Base-by-base conservation (phyloP, 441 rosid species). In the Erodium moschatum region DNA sequence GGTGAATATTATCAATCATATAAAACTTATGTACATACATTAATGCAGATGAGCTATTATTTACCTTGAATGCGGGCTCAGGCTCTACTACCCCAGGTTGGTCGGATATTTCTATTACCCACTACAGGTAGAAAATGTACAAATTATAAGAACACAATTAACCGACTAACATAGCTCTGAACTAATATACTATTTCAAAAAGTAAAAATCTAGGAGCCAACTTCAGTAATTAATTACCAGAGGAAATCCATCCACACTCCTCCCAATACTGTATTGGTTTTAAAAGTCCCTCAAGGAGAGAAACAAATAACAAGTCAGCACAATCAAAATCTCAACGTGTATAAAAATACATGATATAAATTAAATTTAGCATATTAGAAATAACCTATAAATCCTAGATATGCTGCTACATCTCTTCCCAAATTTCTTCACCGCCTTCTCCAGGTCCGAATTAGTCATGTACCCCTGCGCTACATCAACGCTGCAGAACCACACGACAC, bases 71-170 rank as follows among this genome's bases (percentile, higher is more conserved):
- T 58, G 98, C 96, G 78, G 97, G 98, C 80, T 94, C 86, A 69
- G 89, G 85, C 83, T 94, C 97, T 78, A 81, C 85, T 74, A 75
- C 77, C 31, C 97, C 89, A 33, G 97, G 98, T 68, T 73, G 87
- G 86, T 91, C 96, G 56, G 97, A 93, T 48, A 93, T 91, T 85
- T 89, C 98, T 70, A 93, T 84, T 75, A 89, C 97, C 98, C 92
- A 89, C 98, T 91, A 70, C 38, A 75, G 24, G 33, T 71, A 38
- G 71, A 73, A 64, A 50, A 67, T 20, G 42, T 29, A 69, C 29
- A 13, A 33, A 75, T 18, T 50, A 44, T 40, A 20, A 73, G 70
- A 31, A 12, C 21, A 65, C 35, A 70, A 19, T 56, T 4, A 27
- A 7, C 21, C 4, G 15, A 20, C 6, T 27, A 66, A 67, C 11